Evolutionary conservation across 495 filamentous ascomycete genomes (phyloP).

Genomic region (Trichocladium antarcticum): DNA sequence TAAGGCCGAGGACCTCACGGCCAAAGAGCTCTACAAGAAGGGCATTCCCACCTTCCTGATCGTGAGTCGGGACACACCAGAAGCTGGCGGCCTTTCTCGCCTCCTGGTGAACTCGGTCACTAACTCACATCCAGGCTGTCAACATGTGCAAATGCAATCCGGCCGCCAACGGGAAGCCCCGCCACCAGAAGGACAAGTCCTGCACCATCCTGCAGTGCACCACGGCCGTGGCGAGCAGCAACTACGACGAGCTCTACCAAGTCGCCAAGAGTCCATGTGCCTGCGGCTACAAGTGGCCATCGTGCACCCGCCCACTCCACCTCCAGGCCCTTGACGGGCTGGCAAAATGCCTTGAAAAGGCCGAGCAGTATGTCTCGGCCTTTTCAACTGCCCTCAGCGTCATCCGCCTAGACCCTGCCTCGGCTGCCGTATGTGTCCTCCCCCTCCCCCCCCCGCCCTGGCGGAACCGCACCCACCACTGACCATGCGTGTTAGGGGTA

Average conservation of each 20-base stretch:
- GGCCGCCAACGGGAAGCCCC: neutral
- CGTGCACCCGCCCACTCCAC: constrained; percentile 11
- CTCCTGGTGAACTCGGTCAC: too few species aligned
- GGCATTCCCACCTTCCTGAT: neutral
- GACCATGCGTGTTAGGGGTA: constrained; percentile 18
- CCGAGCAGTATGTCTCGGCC: constrained; percentile 12
- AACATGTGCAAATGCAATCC: constrained; percentile 14
- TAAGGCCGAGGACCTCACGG: neutral
- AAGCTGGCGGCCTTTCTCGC: neutral
- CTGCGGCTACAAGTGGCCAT: constrained; percentile 22
- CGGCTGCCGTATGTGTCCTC: constrained; percentile 14
- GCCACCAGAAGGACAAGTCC: constrained; percentile 20
- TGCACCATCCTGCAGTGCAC: constrained; percentile 20
- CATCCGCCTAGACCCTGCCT: constrained; percentile 17
- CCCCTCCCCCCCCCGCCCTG: too few species aligned
- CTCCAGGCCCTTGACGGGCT: constrained; percentile 16
- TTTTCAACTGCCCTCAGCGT: constrained; percentile 19
- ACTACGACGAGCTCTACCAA: constrained; percentile 5
- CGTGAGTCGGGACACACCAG: neutral
- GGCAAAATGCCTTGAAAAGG: constrained; percentile 13
- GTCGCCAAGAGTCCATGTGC: constrained; percentile 8
- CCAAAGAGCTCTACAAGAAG: neutral
- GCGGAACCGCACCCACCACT: too few species aligned
- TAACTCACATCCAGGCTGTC: constrained; percentile 3
- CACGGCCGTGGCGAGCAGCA: constrained; percentile 3